Conservation (phyloP, 495 filamentous ascomycete species). For the Massariosphaeria phaeospora region DNA sequence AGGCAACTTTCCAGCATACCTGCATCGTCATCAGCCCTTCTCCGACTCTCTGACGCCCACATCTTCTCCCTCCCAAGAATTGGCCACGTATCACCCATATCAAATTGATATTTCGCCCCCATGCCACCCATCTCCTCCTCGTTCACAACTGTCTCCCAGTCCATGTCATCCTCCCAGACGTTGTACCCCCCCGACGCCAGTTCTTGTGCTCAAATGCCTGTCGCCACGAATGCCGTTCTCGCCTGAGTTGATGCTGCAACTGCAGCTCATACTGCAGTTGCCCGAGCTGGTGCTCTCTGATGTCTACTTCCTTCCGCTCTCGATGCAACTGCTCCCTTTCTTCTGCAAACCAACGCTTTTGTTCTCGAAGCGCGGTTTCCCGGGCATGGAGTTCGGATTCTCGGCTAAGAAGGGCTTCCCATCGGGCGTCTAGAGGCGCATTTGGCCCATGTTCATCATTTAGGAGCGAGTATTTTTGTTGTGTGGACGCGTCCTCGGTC, state of each 20-base stretch:
- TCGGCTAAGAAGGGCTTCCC: background rate
- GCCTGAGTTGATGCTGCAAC: background rate
- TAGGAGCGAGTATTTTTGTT: background rate
- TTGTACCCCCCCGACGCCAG: background rate
- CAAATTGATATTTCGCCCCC: too few species aligned
- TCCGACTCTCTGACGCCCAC: too few species aligned
- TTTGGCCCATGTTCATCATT: background rate
- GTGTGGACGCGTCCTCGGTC: background rate
- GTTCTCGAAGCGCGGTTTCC: background rate
- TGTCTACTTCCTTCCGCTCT: background rate
- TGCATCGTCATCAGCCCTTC: too few species aligned
- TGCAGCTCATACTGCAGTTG: background rate
- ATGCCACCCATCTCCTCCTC: too few species aligned
- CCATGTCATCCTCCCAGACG: background rate
- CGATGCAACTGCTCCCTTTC: background rate
- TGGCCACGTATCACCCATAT: too few species aligned
- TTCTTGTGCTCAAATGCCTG: background rate
- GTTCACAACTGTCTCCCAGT: background rate
- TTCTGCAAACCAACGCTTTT: background rate
- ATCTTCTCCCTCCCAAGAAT: too few species aligned
- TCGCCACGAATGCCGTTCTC: background rate
- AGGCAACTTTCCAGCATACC: too few species aligned
- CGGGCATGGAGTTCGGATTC: slow-evolving; percentile 1
- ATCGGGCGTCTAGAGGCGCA: background rate
- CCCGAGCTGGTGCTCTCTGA: background rate